phyloP scores from a whole-genome alignment of 1,139 yeast species.

The Fermentozyma sake region DNA sequence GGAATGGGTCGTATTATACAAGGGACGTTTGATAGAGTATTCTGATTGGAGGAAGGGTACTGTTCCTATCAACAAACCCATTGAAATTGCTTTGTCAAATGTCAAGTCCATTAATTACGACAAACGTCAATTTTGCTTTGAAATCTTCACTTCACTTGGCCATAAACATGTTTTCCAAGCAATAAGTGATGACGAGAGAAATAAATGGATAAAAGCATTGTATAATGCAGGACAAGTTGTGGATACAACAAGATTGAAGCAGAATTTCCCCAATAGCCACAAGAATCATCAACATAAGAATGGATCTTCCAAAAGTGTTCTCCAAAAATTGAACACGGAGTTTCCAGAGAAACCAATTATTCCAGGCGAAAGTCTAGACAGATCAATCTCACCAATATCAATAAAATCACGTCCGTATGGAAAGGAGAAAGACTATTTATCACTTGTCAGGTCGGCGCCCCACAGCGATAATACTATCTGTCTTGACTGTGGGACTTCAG shows the following conservation, averaged over 20 bases:
- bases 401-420: conserved; percentile 21
- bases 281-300: too few species aligned
- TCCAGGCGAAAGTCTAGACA: conserved; percentile 16
- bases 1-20: conserved; percentile 76
- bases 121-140: conserved; percentile 61
- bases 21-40: conserved; percentile 66
- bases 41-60: conserved; percentile 79
- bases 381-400: conserved; percentile 32
- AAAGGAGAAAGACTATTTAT: conserved; percentile 28
- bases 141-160: conserved; percentile 67
- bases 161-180: conserved; percentile 77
- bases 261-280: conserved; percentile 1
- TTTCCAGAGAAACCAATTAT: conserved; percentile 13
- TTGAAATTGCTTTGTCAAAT: conserved; percentile 68
- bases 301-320: too few species aligned
- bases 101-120: conserved; percentile 51
- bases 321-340: conserved; percentile 9
- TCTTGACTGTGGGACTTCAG: conserved; percentile 71
- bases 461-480: conserved; percentile 62
- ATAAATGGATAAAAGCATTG: conserved; percentile 62
- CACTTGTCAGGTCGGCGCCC: conserved; percentile 39
- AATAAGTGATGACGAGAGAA: conserved; percentile 62
- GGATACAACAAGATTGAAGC: conserved; percentile 19
- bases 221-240: conserved; percentile 47
- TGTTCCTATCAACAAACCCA: conserved; percentile 61